phyloP scores from a whole-genome alignment of 768 basidiomycete species.

The Xerocomus brunneocitrinus region DNA sequence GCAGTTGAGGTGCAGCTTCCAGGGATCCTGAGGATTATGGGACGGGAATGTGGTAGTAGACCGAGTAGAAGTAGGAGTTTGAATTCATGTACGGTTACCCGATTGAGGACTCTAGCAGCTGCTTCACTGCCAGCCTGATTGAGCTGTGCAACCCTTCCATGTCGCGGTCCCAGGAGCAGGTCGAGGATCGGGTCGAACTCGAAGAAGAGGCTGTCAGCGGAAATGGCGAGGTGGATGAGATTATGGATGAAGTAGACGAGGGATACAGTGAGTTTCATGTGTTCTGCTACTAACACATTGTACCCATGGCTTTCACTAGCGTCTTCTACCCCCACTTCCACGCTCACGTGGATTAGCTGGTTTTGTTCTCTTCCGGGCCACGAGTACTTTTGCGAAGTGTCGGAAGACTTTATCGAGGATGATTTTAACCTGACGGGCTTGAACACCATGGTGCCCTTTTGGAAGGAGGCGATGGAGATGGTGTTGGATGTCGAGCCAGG shows the following conservation, averaged over 20 bases:
- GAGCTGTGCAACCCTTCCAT: conserved; percentile 27
- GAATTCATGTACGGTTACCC: conserved; percentile 24
- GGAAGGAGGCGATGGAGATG: conserved; percentile 99
- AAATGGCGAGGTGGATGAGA: conserved; percentile 62
- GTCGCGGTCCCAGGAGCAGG: conserved; percentile 37
- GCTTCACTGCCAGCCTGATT: conserved; percentile 21
- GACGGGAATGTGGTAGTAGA: background rate
- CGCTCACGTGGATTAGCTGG: conserved; percentile 94
- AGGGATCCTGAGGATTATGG: conserved; percentile 2
- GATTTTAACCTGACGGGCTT: conserved; percentile 98
- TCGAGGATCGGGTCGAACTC: conserved; percentile 47
- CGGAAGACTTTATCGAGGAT: conserved; percentile 99
- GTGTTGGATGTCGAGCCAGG: conserved; percentile 98
- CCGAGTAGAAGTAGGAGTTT: conserved; percentile 20
- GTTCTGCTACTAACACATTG: conserved; percentile 8
- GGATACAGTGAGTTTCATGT: conserved; percentile 67
- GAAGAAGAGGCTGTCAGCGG: conserved; percentile 62
- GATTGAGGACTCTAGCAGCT: conserved; percentile 18
- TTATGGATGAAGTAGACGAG: conserved; percentile 66
- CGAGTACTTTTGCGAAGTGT: conserved; percentile 97
- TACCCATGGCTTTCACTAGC: conserved; percentile 41
- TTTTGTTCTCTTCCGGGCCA: conserved; percentile 93
- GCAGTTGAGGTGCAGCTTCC: conserved; percentile 47
- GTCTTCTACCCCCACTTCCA: conserved; percentile 86
- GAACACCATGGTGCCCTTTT: conserved; percentile 95